phyloP scores from a whole-genome alignment of 169 alveolate genomes.

The Plasmodium coatneyi region DNA sequence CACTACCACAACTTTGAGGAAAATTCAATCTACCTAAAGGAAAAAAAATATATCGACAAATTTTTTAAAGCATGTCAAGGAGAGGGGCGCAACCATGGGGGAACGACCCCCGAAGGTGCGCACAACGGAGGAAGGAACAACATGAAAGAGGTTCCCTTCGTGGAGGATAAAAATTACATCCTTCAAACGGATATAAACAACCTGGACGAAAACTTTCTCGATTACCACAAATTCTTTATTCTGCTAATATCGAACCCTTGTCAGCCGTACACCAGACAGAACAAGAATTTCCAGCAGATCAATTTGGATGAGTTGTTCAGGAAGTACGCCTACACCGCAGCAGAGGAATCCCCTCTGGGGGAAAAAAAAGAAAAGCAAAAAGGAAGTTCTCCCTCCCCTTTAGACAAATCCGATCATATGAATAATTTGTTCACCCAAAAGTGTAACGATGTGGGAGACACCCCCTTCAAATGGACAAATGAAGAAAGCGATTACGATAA shows the following conservation, averaged over 20 bases:
- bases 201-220: slow-evolving; percentile 24
- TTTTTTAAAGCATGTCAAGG: slow-evolving; percentile 23
- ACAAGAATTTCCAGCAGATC: slow-evolving; percentile 31
- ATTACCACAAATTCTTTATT: slow-evolving; percentile 11
- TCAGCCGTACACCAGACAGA: slow-evolving; percentile 73
- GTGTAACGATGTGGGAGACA: background rate
- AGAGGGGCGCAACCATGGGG: background rate
- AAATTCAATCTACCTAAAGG: slow-evolving; percentile 15
- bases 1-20: slow-evolving; percentile 50
- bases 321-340: background rate
- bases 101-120: background rate
- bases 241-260: slow-evolving; percentile 64
- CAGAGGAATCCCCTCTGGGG: background rate
- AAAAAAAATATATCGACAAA: slow-evolving; percentile 26
- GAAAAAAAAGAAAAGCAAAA: background rate
- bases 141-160: background rate
- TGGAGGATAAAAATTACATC: slow-evolving; percentile 16
- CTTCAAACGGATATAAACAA: slow-evolving; percentile 74
- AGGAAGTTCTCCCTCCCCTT: background rate
- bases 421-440: background rate
- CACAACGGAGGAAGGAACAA: background rate
- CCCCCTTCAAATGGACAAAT: background rate
- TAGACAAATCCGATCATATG: background rate
- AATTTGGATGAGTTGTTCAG: background rate
- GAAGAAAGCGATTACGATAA: background rate